Base-by-base conservation (phyloP, 2,329 filamentous ascomycete species). In the Colletotrichum gloeosporioides region DNA sequence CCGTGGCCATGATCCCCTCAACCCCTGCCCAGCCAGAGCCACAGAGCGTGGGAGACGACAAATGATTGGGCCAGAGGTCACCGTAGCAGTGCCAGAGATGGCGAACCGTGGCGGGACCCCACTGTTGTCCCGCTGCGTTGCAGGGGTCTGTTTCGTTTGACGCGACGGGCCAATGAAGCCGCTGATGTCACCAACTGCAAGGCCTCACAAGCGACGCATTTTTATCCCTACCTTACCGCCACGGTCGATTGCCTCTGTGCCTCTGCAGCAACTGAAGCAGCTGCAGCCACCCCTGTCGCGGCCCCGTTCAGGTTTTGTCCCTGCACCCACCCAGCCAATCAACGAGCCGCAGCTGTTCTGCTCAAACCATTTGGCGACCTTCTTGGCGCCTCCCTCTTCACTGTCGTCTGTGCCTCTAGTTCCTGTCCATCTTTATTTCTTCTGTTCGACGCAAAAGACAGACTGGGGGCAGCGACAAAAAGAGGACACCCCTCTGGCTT, bases 141-240 rank as follows among this genome's bases (percentile, higher is more conserved):
- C 77, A 78, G 67, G 77, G 77, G 77, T 32, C 31, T 16, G 77
- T 78, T 78, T 78, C 77, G 77, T 75, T 77, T 73, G 62, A 53
- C 53, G 69, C 32, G 61, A 71, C 22, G 25, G 39, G 76, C 82
- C 81, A 83, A 82, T 81, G 69, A 80, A 83, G 83, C 82, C 83
- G 80, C 82, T 84, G 82, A 84, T 84, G 83, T 84, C 82, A 84
- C 82, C 66, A 75, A 25, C 34, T 62, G 59, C 73, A 69, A 49
- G 64, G 55, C 49, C 36, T 61, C 57, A 68, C 57, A 53, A 67
- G 67, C 63, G 63, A 53, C 25, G 57, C 73, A 53, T 53, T 53
- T 53, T 53, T 22, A 53, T 53, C 44, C 55, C 22, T 34, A 36
- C 44, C 55, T 15, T 34, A 36, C 18, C 18, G 36, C 12, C 16